phyloP scores from a whole-genome alignment of 305 asterid species.

The Salvia sclarea region DNA sequence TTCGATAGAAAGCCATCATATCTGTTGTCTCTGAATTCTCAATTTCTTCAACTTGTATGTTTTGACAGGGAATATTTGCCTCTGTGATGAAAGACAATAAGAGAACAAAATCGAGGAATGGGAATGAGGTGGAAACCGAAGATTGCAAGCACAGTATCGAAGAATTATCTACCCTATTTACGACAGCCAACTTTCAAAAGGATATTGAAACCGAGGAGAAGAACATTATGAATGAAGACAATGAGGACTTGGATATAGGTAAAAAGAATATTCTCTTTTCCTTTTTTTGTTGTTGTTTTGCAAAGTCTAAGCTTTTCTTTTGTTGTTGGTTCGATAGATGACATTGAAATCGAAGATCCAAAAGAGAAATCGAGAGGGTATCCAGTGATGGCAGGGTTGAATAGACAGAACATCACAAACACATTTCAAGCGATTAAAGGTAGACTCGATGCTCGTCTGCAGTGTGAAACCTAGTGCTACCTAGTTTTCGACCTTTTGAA shows the following conservation, averaged over 20 bases:
- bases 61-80: slow-evolving; percentile 68
- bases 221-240: slow-evolving; percentile 39
- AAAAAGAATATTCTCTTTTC: background rate
- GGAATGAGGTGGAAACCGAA: slow-evolving; percentile 48
- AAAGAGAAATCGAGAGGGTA: slow-evolving; percentile 69
- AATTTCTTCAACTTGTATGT: slow-evolving; percentile 12
- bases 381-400: slow-evolving; percentile 64
- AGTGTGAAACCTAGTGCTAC: background rate
- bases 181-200: slow-evolving; percentile 57
- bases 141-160: slow-evolving; percentile 54
- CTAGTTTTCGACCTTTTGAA: background rate
- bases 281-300: background rate
- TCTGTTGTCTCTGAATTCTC: background rate
- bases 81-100: slow-evolving; percentile 70
- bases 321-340: slow-evolving; percentile 48
- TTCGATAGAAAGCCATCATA: background rate
- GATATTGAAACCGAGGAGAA: slow-evolving; percentile 53
- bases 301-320: background rate
- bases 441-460: slow-evolving; percentile 9
- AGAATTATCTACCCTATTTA: slow-evolving; percentile 57
- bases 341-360: slow-evolving; percentile 78
- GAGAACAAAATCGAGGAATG: slow-evolving; percentile 55
- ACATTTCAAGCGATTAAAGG: slow-evolving; percentile 84
- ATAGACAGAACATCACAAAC: slow-evolving; percentile 64
- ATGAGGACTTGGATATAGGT: slow-evolving; percentile 76